phyloP scores from a whole-genome alignment of 257 asterid species.

The Gentiana straminea region DNA sequence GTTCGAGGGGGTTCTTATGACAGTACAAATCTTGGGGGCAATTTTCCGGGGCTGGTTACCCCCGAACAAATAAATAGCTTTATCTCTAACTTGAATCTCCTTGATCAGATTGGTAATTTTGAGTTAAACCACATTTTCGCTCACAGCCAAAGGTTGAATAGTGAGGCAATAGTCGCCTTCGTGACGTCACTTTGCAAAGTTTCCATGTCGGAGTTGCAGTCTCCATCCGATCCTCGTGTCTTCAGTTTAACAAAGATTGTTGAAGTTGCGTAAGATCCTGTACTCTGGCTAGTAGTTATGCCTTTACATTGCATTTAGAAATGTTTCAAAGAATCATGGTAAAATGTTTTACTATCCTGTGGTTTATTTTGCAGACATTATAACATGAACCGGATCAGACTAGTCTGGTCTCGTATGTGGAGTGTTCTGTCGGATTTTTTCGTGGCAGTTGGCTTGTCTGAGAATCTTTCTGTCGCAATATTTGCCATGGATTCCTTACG shows the following conservation, averaged over 20 bases:
- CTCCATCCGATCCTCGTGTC: slow-evolving; percentile 99
- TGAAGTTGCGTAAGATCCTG: slow-evolving; percentile 99
- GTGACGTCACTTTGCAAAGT: slow-evolving; percentile 92
- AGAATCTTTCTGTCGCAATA: slow-evolving; percentile 93
- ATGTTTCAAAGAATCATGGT: not conserved
- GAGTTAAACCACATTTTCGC: slow-evolving; percentile 97
- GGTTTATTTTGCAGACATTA: slow-evolving; percentile 73
- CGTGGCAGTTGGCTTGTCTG: slow-evolving; percentile 93
- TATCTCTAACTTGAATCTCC: slow-evolving; percentile 82
- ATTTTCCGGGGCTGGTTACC: slow-evolving; percentile 68
- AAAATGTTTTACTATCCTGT: slow-evolving; percentile 2
- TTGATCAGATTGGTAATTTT: slow-evolving; percentile 93
- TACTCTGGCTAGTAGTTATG: slow-evolving; percentile 8
- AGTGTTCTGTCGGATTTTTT: slow-evolving; percentile 90
- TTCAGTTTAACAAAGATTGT: slow-evolving; percentile 97
- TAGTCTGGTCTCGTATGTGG: slow-evolving; percentile 99
- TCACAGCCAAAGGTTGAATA: slow-evolving; percentile 95
- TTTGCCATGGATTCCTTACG: slow-evolving; percentile 98
- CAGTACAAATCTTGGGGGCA: slow-evolving; percentile 60
- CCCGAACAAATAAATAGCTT: slow-evolving; percentile 85
- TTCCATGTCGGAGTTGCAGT: slow-evolving; percentile 94
- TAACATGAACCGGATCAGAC: slow-evolving; percentile 95
- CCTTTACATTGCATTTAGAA: slow-evolving; percentile 4
- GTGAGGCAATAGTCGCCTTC: slow-evolving; percentile 95
- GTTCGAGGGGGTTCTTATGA: slow-evolving; percentile 99